Conservation (phyloP, 2,329 filamentous ascomycete genomes). For the Cercospora sp. region DNA sequence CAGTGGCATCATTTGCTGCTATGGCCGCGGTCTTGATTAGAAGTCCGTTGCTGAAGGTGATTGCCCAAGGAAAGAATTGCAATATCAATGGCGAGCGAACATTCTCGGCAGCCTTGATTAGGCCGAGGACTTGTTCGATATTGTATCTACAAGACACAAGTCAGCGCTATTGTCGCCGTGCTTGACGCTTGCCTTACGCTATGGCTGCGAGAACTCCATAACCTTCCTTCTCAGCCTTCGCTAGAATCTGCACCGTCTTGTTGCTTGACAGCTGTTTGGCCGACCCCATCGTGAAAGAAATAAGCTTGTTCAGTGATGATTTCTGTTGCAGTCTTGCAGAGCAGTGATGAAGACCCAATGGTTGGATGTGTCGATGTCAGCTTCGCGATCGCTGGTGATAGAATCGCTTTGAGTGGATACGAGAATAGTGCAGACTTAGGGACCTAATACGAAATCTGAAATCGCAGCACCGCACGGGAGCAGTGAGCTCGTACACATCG, state of each 20-base stretch:
- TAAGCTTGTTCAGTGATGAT: neutral
- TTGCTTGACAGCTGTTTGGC: neutral
- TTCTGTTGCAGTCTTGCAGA: neutral
- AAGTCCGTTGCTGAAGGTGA: slow-evolving; percentile 31
- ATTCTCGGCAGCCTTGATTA: slow-evolving; percentile 35
- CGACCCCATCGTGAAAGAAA: neutral
- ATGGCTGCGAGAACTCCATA: slow-evolving; percentile 31
- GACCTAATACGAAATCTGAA: neutral
- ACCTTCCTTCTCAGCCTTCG: slow-evolving; percentile 26
- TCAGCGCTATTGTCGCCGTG: neutral
- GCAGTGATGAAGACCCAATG: neutral
- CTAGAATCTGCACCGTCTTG: slow-evolving; percentile 27
- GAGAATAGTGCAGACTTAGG: neutral
- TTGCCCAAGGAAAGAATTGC: slow-evolving; percentile 36
- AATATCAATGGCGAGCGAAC: slow-evolving; percentile 33
- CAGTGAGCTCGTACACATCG: neutral
- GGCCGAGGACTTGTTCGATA: slow-evolving; percentile 33
- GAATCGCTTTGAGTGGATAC: neutral
- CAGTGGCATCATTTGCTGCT: slow-evolving; percentile 28
- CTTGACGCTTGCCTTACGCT: neutral
- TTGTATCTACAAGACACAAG: slow-evolving; percentile 23
- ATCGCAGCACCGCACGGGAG: neutral
- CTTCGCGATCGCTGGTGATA: neutral
- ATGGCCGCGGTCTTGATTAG: slow-evolving; percentile 32
- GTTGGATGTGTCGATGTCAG: neutral